Conservation (phyloP, 1,284 basidiomycete genomes). For the Puccinia brachypodii region DNA sequence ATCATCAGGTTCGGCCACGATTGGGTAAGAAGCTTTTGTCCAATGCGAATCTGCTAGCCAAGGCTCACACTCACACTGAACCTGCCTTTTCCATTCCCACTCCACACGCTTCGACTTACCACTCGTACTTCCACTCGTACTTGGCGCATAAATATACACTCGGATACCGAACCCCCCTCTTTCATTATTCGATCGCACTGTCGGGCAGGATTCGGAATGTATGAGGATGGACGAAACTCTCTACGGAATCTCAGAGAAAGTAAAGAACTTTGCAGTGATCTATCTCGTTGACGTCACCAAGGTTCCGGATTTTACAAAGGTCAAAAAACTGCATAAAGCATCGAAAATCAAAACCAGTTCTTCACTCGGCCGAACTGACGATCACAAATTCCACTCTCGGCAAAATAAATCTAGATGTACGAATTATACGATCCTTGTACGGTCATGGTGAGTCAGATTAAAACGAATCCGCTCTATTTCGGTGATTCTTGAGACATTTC, state of each 20-base stretch:
- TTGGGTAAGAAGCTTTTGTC: constrained; percentile 37
- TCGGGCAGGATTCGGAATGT: constrained; percentile 74
- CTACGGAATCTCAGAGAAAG: constrained; percentile 86
- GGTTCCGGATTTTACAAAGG: constrained; percentile 99
- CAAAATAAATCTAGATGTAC: constrained; percentile 69
- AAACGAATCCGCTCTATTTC: not conserved
- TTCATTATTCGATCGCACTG: not conserved
- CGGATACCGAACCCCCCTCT: not conserved
- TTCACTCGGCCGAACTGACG: constrained; percentile 35
- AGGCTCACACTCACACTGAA: not conserved
- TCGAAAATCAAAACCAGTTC: constrained; percentile 53
- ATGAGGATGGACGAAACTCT: constrained; percentile 99
- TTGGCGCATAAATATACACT: too few species aligned
- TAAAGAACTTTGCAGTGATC: constrained; percentile 97
- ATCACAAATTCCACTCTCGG: not conserved
- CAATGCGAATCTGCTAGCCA: not conserved
- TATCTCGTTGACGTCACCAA: constrained; percentile 94
- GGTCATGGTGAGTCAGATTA: constrained; percentile 68
- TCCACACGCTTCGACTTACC: not conserved
- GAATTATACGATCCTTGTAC: constrained; percentile 92
- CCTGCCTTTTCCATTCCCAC: not conserved
- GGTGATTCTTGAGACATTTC: not conserved
- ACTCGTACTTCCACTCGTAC: too few species aligned
- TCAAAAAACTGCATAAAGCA: constrained; percentile 58
- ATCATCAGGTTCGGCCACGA: constrained; percentile 57